phyloP scores from a whole-genome alignment of 2,329 filamentous ascomycete species.

The Rutstroemia sydowiana region DNA sequence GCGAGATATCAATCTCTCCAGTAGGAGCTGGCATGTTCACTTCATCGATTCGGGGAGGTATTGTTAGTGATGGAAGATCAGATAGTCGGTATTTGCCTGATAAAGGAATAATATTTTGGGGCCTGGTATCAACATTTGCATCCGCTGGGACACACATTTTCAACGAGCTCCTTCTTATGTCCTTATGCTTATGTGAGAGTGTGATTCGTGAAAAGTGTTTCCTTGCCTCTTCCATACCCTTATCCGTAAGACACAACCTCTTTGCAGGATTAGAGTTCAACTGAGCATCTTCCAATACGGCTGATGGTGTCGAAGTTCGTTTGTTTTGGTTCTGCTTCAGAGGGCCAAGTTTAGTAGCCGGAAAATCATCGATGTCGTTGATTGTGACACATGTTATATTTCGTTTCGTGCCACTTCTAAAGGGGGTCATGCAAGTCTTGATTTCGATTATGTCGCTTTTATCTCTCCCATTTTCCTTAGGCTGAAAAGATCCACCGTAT shows the following conservation, averaged over 20 bases:
- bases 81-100: too few relatives aligned
- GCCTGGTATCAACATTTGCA: too few relatives aligned
- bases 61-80: too few relatives aligned
- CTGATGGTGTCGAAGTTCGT: too few relatives aligned
- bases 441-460: not conserved
- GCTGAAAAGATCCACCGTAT: constrained; percentile 33
- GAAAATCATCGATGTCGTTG: too few relatives aligned
- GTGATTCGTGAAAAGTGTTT: not conserved
- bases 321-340: too few relatives aligned
- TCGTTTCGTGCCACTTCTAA: not conserved
- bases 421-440: not conserved
- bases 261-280: too few relatives aligned
- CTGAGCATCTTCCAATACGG: too few relatives aligned
- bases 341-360: too few relatives aligned
- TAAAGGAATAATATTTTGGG: too few relatives aligned
- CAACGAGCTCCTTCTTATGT: not conserved
- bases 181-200: not conserved
- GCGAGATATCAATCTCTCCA: constrained; percentile 19
- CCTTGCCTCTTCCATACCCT: not conserved
- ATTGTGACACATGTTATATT: not conserved
- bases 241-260: not conserved
- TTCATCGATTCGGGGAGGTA: not conserved
- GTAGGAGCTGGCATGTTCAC: constrained; percentile 13
- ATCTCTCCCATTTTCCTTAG: constrained; percentile 11
- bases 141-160: constrained; percentile 2